phyloP scores from a whole-genome alignment of 2,329 filamentous ascomycete species.

The Malbranchea zuffiana region DNA sequence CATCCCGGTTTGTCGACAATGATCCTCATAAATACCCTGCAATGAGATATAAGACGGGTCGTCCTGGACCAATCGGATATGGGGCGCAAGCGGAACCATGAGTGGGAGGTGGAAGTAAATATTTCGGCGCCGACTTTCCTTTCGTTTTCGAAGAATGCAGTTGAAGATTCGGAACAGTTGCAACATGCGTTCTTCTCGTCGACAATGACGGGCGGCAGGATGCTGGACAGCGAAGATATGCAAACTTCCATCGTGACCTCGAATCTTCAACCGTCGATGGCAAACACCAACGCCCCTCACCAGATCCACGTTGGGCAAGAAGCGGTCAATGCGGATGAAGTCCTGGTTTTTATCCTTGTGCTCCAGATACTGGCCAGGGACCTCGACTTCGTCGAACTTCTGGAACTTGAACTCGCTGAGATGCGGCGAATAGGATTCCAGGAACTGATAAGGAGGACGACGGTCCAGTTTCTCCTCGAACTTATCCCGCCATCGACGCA shows the following conservation, averaged over 20 bases:
- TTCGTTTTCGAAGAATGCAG: conserved; percentile 78
- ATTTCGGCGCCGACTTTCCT: conserved; percentile 87
- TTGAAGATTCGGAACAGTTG: conserved; percentile 98
- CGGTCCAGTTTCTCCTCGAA: conserved; percentile 96
- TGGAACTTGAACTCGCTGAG: conserved; percentile 94
- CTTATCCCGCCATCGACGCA: conserved; percentile 91
- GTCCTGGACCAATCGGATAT: conserved; percentile 91
- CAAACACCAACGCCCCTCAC: conserved; percentile 84
- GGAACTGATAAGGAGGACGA: conserved; percentile 56
- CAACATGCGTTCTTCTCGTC: conserved; percentile 85
- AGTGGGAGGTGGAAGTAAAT: conserved; percentile 91
- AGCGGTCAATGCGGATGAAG: conserved; percentile 93
- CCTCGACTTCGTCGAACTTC: conserved; percentile 96
- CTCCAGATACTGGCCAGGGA: conserved; percentile 91
- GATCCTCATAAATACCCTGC: conserved; percentile 92
- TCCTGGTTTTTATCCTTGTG: conserved; percentile 99
- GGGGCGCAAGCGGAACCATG: conserved; percentile 89
- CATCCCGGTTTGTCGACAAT: conserved; percentile 75
- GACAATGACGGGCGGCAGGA: conserved; percentile 80
- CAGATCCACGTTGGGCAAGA: conserved; percentile 87
- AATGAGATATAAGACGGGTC: conserved; percentile 88
- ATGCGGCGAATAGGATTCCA: conserved; percentile 80
- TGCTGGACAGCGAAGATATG: conserved; percentile 96
- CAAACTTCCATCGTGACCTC: conserved; percentile 93
- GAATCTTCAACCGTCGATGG: conserved; percentile 86